Percentiles rank a stretch among this genome's conserved stretches.
Evolutionary conservation across 371 early-diverging fungal species (phyloP).

Genomic region (Gilbertella persicaria): DNA sequence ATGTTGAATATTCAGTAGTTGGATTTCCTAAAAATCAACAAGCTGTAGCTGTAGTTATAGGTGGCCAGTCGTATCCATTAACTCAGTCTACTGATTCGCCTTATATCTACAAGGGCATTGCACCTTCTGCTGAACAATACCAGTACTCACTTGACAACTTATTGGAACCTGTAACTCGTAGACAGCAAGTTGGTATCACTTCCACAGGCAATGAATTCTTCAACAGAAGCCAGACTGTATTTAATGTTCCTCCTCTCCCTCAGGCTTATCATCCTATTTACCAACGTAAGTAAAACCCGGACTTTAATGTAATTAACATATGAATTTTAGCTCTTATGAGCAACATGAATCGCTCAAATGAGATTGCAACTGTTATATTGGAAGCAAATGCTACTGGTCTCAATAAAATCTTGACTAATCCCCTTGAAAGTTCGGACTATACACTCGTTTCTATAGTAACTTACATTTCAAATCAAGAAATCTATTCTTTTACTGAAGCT

Average conservation of each 20-base stretch:
- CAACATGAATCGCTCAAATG: constrained; percentile 37
- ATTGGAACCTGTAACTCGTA: constrained; percentile 28
- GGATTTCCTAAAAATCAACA: constrained; percentile 38
- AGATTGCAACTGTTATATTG: constrained; percentile 50
- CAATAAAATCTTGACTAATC: constrained; percentile 27
- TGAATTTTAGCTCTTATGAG: constrained; percentile 26
- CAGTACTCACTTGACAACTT: constrained; percentile 27
- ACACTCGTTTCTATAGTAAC: constrained; percentile 36
- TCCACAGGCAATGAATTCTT: constrained; percentile 57
- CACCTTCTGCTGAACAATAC: constrained; percentile 31
- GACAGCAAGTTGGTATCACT: constrained; percentile 30
- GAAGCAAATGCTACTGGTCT: constrained; percentile 38
- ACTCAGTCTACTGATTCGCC: constrained; percentile 13
- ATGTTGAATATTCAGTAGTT: constrained; percentile 39
- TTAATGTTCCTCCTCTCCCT: constrained; percentile 49
- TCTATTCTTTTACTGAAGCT: constrained; percentile 42
- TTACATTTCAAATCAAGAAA: constrained; percentile 49
- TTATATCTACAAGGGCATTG: constrained; percentile 34
- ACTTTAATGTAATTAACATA: not conserved
- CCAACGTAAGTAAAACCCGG: constrained; percentile 23
- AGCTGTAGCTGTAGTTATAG: constrained; percentile 32
- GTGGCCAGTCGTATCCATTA: constrained; percentile 28
- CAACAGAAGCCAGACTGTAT: constrained; percentile 40
- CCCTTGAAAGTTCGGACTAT: constrained; percentile 30
- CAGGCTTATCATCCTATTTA: constrained; percentile 48